phyloP scores from a whole-genome alignment of 2,329 filamentous ascomycete species.

The Aspergillus fischeri region DNA sequence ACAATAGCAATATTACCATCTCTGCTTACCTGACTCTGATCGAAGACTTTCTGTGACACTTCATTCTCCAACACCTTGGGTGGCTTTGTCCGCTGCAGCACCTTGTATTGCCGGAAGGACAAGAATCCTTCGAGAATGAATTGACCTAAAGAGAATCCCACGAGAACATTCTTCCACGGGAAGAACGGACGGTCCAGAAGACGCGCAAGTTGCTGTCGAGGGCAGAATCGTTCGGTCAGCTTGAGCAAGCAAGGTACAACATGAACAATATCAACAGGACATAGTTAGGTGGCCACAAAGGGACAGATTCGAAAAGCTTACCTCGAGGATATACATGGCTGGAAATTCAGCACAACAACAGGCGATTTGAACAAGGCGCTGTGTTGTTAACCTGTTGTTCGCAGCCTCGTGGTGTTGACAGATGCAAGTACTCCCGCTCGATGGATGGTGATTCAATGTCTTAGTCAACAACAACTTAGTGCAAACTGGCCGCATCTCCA shows the following conservation, averaged over 20 bases:
- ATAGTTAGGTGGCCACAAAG: background rate
- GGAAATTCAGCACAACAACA: slow-evolving; percentile 16
- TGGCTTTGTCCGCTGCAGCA: slow-evolving; percentile 73
- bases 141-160: slow-evolving; percentile 89
- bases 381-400: slow-evolving; percentile 8
- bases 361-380: slow-evolving; percentile 7
- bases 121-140: slow-evolving; percentile 88
- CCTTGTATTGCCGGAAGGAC: slow-evolving; percentile 81
- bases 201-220: slow-evolving; percentile 63
- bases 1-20: background rate
- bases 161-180: slow-evolving; percentile 95
- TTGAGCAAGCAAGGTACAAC: slow-evolving; percentile 1
- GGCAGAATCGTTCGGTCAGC: slow-evolving; percentile 11
- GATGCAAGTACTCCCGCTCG: slow-evolving; percentile 10
- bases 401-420: slow-evolving; percentile 1
- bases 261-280: background rate
- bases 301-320: slow-evolving; percentile 9
- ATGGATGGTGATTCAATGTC: background rate
- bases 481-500: background rate
- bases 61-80: slow-evolving; percentile 86
- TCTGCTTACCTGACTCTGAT: slow-evolving; percentile 72
- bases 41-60: slow-evolving; percentile 83
- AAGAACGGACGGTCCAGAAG: slow-evolving; percentile 88
- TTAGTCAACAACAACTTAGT: slow-evolving; percentile 3
- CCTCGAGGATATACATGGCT: slow-evolving; percentile 36